Evolutionary conservation across 352 stramenopile genomes (phyloP), one percentile per base, ranked within the genome.

Genomic region (Phytophthora palmivora): DNA sequence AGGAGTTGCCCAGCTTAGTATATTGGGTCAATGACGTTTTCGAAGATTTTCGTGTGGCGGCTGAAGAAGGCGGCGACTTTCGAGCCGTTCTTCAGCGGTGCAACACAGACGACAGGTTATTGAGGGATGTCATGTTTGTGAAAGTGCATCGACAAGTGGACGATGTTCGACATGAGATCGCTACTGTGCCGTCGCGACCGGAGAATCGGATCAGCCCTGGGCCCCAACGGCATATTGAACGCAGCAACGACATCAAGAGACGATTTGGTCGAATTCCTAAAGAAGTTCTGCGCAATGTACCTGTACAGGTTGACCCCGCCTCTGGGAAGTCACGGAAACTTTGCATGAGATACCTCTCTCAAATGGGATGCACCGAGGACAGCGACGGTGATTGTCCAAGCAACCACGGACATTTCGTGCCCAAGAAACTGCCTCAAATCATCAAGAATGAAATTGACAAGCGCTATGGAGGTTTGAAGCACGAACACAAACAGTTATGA

Each of bases 1-100:
- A 47, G 21, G 32, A 60, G 42, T 33, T 59, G 22, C 26, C 51
- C 4, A 43, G 8, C 11, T 32, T 60, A 52, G 49, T 47, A 2
- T 48, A 57, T 36, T 57, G 49, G 37, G 32, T 57, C 21, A 57
- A 57, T 26, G 36, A 57, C 7, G 6, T 47, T 16, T n/a, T 57
- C 5, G 49, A 57, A n/a, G n/a, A 48, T 19, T 57, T 57, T 57
- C 49, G 36, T n/a, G 21, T 9, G 2, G 48, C 33, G 6, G 48
- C 24, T 14, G 48, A 57, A 19, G 19, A 14, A 28, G 19, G 38
- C 24, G 38, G 18, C 22, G 38, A 45, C 4, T 12, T 43, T 28
- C 38, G 38, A 30, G 7, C 19, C 14, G 22, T 45, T 16, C 38
- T 26, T n/a, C 16, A 8, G 16, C 38, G 37, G 10, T 57, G 49